phyloP scores from a whole-genome alignment of 2,329 filamentous ascomycete species.

The Aspergillus phoenicis region DNA sequence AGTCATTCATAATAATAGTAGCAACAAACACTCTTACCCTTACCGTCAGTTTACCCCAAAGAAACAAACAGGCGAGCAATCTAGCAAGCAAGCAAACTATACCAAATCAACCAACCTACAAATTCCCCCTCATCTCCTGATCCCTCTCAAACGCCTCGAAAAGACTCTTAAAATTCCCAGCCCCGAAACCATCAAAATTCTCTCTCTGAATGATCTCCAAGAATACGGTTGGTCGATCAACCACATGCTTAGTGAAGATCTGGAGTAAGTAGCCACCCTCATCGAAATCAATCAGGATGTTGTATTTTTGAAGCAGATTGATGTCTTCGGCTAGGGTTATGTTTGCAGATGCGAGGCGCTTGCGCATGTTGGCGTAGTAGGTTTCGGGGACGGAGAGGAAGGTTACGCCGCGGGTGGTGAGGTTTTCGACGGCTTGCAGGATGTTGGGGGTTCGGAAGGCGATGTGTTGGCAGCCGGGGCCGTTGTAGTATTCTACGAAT shows the following conservation, averaged over 20 bases:
- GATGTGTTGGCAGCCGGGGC: conserved; percentile 86
- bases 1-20: too few species aligned
- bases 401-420: conserved; percentile 77
- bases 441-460: conserved; percentile 78
- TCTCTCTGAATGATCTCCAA: conserved; percentile 90
- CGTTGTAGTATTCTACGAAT: conserved; percentile 77
- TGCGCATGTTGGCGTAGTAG: conserved; percentile 75
- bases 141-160: conserved; percentile 77
- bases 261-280: conserved; percentile 78
- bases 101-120: not conserved
- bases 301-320: conserved; percentile 69
- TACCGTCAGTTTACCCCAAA: too few species aligned
- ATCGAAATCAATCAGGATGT: conserved; percentile 90
- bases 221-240: conserved; percentile 90
- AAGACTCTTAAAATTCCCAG: conserved; percentile 87
- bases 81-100: too few species aligned
- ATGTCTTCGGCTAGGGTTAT: conserved; percentile 72
- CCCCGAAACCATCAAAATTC: conserved; percentile 85
- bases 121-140: conserved; percentile 2
- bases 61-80: too few species aligned
- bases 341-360: conserved; percentile 64
- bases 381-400: conserved; percentile 80
- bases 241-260: conserved; percentile 77
- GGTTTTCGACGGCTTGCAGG: conserved; percentile 67
- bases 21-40: too few species aligned